A percentile compares a stretch with the other conserved stretches of the same genome.
Conservation (phyloP, 495 filamentous ascomycete genomes). For the Trichoderma gamsii region DNA sequence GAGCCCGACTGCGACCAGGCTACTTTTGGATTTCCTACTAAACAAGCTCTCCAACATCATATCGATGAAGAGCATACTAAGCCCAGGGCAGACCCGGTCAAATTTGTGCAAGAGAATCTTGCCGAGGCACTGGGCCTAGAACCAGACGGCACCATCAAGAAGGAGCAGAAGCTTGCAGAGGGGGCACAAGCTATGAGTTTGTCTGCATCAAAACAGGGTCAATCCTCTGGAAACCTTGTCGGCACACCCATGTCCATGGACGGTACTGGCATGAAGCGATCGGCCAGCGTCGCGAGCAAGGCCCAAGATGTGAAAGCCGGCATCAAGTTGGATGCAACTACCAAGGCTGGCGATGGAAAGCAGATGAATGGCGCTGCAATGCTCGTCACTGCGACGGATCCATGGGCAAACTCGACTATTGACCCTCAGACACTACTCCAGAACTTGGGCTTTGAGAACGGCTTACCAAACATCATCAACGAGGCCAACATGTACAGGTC, state of each 20-base stretch:
- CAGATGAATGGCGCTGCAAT: slow-evolving; percentile 16
- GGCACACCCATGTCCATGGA: slow-evolving; percentile 41
- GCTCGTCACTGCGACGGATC: slow-evolving; percentile 22
- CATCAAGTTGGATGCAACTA: slow-evolving; percentile 8
- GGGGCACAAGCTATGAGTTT: slow-evolving; percentile 28
- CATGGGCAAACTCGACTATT: slow-evolving; percentile 36
- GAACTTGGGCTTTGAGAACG: slow-evolving; percentile 26
- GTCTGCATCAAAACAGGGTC: slow-evolving; percentile 39
- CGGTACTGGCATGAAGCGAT: slow-evolving; percentile 39
- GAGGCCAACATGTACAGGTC: slow-evolving; percentile 44
- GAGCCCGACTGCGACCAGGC: slow-evolving; percentile 41
- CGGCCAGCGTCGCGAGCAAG: slow-evolving; percentile 32
- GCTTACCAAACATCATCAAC: slow-evolving; percentile 28
- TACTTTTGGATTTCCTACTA: slow-evolving; percentile 45
- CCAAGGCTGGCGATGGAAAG: not conserved
- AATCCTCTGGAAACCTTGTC: slow-evolving; percentile 30
- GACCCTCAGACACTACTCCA: slow-evolving; percentile 38
- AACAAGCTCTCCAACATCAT: slow-evolving; percentile 48
- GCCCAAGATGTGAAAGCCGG: slow-evolving; percentile 23
- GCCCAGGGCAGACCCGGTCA: slow-evolving; percentile 46
- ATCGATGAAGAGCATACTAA: slow-evolving; percentile 48
- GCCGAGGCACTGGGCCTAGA: slow-evolving; percentile 41
- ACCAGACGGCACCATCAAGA: slow-evolving; percentile 36
- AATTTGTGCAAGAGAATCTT: slow-evolving; percentile 43
- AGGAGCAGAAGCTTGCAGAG: slow-evolving; percentile 19